phyloP scores from a whole-genome alignment of 2,329 filamentous ascomycete genomes.

The Aspergillus floridensis region DNA sequence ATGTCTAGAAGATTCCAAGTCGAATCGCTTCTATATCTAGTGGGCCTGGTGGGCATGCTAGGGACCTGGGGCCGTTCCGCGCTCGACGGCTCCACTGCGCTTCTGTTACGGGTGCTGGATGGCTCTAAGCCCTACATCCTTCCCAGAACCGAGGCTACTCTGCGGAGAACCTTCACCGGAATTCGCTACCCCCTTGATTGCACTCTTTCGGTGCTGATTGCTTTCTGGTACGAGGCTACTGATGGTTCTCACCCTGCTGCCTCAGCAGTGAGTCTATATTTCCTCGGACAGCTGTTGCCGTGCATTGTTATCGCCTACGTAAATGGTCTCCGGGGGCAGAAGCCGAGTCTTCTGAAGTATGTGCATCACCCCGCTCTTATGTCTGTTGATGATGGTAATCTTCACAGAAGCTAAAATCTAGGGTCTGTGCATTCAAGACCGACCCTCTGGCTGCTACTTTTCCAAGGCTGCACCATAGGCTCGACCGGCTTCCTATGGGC shows the following conservation, averaged over 20 bases:
- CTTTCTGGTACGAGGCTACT: conserved; percentile 1
- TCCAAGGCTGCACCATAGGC: background rate
- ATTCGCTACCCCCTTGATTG: background rate
- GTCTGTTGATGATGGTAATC: too few relatives aligned
- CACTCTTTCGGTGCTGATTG: background rate
- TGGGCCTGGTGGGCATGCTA: background rate
- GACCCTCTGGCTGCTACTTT: conserved; percentile 2
- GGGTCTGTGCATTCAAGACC: background rate
- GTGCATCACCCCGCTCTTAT: too few relatives aligned
- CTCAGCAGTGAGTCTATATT: background rate
- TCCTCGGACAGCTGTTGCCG: conserved; percentile 1
- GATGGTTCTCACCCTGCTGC: conserved; percentile 1
- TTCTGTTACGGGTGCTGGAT: background rate
- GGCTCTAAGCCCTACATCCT: background rate
- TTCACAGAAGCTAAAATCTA: too few relatives aligned
- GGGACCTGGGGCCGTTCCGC: background rate
- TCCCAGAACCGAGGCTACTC: background rate
- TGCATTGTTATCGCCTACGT: background rate
- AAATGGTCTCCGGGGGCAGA: background rate
- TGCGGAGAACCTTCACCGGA: background rate
- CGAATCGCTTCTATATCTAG: background rate
- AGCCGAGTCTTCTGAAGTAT: background rate
- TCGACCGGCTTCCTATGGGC: conserved; percentile 1
- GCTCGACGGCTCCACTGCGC: background rate
- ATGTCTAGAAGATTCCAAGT: too few relatives aligned